Evolutionary conservation across 495 filamentous ascomycete species (phyloP), one percentile per base, ranked within the genome.

Genomic region (Cudoniella acicularis): DNA sequence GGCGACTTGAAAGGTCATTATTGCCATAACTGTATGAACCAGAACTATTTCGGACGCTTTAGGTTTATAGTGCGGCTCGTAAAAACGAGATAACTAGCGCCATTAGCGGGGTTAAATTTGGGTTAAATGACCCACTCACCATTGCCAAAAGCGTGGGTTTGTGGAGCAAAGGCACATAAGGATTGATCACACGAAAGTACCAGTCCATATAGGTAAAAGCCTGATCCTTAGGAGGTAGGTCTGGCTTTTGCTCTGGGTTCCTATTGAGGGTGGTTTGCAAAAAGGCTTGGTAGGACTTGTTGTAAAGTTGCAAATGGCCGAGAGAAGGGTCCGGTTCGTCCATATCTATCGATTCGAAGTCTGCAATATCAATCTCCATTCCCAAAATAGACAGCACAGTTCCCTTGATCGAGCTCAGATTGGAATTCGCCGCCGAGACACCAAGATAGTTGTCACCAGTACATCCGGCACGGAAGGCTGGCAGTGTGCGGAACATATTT

Each of bases 1-100:
- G 20, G 85, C 84, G 56, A 83, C 86, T 64, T 92, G 90, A 53
- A 85, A 90, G 63, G 84, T 85, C 64, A 91, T 83, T 43, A 86
- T 87, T 17, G 88, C 87, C 63, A 92, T 86, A 49, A 91, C 77
- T 80, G 90, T 88, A 70, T 92, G 88, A 20, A 90, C 76, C 61
- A 81, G 80, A n/a, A 89, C 87, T 1, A 76, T 79, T 61, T 92
- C 85, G 1, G 86, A 80, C 1, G 80, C 69, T 0, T 80, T 79
- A 1, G 87, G 79, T 54, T 77, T 71, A 68, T 83, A 89, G 47
- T 58, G 72, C 4, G 78, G 73, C 22, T 89, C 84, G 56, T 87
- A 81, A 61, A 84, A 78, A 20, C 77, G 79, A 26, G 69, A 76
- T 54, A 87, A 71, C 83, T 88, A 65, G 22, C 10, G 10, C 26